Conservation (phyloP, 192 early-diverging fungal species). For the Spizellomyces punctatus region DNA sequence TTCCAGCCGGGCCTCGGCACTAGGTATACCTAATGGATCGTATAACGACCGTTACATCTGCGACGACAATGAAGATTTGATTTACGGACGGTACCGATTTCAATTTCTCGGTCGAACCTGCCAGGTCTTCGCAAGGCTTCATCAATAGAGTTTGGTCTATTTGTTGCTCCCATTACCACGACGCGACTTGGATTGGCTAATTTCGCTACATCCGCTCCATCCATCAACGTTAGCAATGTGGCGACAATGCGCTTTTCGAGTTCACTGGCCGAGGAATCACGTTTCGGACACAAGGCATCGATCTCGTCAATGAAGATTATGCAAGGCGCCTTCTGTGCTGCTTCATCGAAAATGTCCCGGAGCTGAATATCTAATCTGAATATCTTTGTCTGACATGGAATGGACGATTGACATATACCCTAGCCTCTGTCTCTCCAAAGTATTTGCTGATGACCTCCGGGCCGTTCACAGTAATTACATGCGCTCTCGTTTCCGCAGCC, state of each 20-base stretch:
- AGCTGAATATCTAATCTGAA: conserved; percentile 7
- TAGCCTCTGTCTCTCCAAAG: conserved; percentile 93
- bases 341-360: conserved; percentile 58
- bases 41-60: background rate
- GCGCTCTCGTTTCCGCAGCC: conserved; percentile 55
- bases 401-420: conserved; percentile 44
- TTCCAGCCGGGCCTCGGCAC: conserved; percentile 59
- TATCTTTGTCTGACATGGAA: background rate
- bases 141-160: conserved; percentile 86
- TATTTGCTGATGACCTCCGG: conserved; percentile 88
- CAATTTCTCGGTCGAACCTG: conserved; percentile 93
- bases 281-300: conserved; percentile 54
- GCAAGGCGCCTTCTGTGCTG: conserved; percentile 56
- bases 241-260: conserved; percentile 90
- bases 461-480: conserved; percentile 87
- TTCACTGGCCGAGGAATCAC: conserved; percentile 70
- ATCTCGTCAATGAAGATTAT: conserved; percentile 72
- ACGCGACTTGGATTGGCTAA: conserved; percentile 39
- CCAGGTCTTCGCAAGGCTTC: conserved; percentile 90
- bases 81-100: conserved; percentile 63
- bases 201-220: conserved; percentile 57
- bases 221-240: conserved; percentile 92
- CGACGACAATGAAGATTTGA: background rate
- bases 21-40: conserved; percentile 67
- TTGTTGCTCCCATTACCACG: conserved; percentile 92